Percentiles rank a stretch among this genome's conserved stretches.
Conservation (phyloP, 305 asterid species). For the Rubia peregrina region DNA sequence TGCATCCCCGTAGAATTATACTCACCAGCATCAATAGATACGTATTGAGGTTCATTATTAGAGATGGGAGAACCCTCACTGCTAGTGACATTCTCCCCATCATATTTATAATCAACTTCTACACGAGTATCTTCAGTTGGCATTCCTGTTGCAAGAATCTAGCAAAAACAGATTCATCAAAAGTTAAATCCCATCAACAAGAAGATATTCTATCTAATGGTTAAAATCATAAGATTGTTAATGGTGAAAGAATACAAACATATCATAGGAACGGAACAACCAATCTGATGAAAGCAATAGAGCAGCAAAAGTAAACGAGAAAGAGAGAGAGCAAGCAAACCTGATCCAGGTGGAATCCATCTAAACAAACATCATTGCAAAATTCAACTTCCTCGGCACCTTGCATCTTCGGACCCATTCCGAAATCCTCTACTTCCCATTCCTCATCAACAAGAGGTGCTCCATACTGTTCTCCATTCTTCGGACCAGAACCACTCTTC, state of each 20-base stretch:
- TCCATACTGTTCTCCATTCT: slow-evolving; percentile 94
- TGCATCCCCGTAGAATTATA: slow-evolving; percentile 29
- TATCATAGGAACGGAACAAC: background rate
- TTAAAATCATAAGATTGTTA: background rate
- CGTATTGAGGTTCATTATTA: slow-evolving; percentile 29
- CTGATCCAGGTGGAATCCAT: slow-evolving; percentile 78
- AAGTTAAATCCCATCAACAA: background rate
- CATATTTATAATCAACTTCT: slow-evolving; percentile 24
- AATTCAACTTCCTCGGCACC: slow-evolving; percentile 50
- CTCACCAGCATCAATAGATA: slow-evolving; percentile 22
- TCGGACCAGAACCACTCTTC: slow-evolving; percentile 97
- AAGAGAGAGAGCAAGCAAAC: slow-evolving; percentile 29
- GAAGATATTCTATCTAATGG: background rate
- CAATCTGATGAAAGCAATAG: background rate
- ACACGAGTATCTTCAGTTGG: slow-evolving; percentile 32
- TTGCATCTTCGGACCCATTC: slow-evolving; percentile 42
- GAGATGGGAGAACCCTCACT: slow-evolving; percentile 46
- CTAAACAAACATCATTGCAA: slow-evolving; percentile 55
- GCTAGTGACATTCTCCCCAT: slow-evolving; percentile 30
- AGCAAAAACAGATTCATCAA: slow-evolving; percentile 14
- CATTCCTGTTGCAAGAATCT: slow-evolving; percentile 58
- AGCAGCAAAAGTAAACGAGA: background rate
- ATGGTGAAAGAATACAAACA: background rate
- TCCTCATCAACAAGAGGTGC: slow-evolving; percentile 96
- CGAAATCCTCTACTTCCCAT: slow-evolving; percentile 74